A percentile compares a stretch with the other conserved stretches of the same genome.
These are phyloP conservation scores for Scheffersomyces lignosus DNA, from an alignment of 805 yeast species.

Conservation along the genomic window DNA sequence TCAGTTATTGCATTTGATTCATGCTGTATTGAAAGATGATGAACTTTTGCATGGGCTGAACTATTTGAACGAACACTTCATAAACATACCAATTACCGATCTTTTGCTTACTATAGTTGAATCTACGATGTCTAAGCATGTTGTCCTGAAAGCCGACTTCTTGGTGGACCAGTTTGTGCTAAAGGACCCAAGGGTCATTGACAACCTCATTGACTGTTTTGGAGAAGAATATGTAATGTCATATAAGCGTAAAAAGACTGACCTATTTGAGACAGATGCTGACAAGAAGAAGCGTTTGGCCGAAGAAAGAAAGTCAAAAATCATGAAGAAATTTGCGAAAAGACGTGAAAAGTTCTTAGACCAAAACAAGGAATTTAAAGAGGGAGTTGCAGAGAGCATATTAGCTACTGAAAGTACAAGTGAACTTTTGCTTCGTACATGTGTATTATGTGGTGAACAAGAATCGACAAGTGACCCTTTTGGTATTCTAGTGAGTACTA, in stretches of 20 bases:
- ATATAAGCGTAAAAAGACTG: conserved; percentile 47
- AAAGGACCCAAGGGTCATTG: conserved; percentile 50
- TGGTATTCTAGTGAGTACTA: conserved; percentile 57
- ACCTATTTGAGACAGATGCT: conserved; percentile 48
- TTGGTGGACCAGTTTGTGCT: conserved; percentile 52
- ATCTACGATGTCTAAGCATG: conserved; percentile 48
- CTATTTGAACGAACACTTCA: conserved; percentile 44
- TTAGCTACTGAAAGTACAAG: conserved; percentile 9
- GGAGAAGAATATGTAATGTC: conserved; percentile 54
- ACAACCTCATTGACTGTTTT: conserved; percentile 53
- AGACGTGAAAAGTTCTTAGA: conserved; percentile 47
- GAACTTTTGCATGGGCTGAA: conserved; percentile 39
- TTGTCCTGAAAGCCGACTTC: conserved; percentile 56
- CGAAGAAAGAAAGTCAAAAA: conserved; percentile 58
- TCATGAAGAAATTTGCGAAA: conserved; percentile 61
- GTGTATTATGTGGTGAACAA: conserved; percentile 25
- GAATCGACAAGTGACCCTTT: conserved; percentile 42
- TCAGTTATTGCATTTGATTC: conserved; percentile 64
- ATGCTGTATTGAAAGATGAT: conserved; percentile 60
- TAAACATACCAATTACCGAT: conserved; percentile 58
- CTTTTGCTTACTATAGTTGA: conserved; percentile 53
- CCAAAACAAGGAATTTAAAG: conserved; percentile 32
- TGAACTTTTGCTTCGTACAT: conserved; percentile 8
- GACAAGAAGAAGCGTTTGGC: conserved; percentile 61
- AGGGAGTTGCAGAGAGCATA: conserved; percentile 4